These are phyloP conservation scores for Candida schatavii DNA, from an alignment of 805 yeast species.

Conservation along the genomic window DNA sequence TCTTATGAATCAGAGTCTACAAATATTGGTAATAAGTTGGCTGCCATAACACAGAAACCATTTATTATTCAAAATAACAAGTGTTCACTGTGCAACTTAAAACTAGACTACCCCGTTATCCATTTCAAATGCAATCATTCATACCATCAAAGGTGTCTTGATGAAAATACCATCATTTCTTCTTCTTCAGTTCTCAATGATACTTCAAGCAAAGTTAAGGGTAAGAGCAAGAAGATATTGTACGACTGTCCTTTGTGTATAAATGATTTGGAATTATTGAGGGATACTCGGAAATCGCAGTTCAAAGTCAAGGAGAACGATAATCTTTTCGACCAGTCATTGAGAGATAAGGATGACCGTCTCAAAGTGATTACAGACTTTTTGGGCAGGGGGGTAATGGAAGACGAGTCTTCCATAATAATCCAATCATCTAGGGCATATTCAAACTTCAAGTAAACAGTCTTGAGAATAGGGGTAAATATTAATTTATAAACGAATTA, in stretches of 20 bases:
- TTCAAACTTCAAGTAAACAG: background rate
- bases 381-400: constrained; percentile 86
- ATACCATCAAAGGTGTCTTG: constrained; percentile 77
- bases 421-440: background rate
- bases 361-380: constrained; percentile 77
- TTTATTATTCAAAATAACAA: constrained; percentile 57
- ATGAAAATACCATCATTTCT: constrained; percentile 38
- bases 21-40: constrained; percentile 51
- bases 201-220: background rate
- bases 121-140: constrained; percentile 87
- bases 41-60: constrained; percentile 44
- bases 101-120: constrained; percentile 72
- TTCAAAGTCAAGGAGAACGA: constrained; percentile 58
- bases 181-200: constrained; percentile 7
- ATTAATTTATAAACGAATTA: too few relatives aligned
- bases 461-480: background rate
- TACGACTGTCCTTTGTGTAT: constrained; percentile 72
- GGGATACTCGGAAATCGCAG: constrained; percentile 57
- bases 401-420: constrained; percentile 24
- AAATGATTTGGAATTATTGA: constrained; percentile 65
- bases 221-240: constrained; percentile 7
- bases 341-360: constrained; percentile 56
- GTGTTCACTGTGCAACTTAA: constrained; percentile 64
- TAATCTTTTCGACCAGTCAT: constrained; percentile 58
- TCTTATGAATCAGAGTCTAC: constrained; percentile 68